A percentile compares a stretch with the other conserved stretches of the same genome.
phyloP scores from a whole-genome alignment of 2,329 filamentous ascomycete genomes.

The Zarea fungicola region DNA sequence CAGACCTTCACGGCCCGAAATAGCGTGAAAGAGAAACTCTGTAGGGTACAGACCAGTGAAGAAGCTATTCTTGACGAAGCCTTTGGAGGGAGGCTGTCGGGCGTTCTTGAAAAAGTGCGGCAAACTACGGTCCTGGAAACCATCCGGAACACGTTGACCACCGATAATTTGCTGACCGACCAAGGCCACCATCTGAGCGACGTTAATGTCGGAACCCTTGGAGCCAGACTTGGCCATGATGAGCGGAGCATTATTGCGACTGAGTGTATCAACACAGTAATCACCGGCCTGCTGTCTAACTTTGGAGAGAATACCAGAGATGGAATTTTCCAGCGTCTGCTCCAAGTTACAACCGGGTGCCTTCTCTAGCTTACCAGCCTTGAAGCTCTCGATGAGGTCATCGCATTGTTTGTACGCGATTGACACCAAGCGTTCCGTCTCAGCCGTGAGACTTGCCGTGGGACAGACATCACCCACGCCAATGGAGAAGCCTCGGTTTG shows the following conservation, averaged over 20 bases:
- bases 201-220: conserved; percentile 96
- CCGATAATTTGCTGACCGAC: conserved; percentile 98
- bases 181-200: conserved; percentile 96
- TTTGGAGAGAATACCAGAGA: conserved; percentile 86
- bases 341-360: conserved; percentile 87
- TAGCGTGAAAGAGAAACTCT: conserved; percentile 97
- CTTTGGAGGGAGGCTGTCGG: conserved; percentile 87
- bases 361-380: conserved; percentile 75
- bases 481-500: conserved; percentile 91
- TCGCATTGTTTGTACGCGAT: conserved; percentile 78
- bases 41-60: conserved; percentile 85
- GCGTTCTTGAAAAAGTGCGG: conserved; percentile 95
- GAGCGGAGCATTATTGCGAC: conserved; percentile 84
- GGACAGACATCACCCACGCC: conserved; percentile 94
- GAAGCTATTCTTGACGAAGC: conserved; percentile 96
- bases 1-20: conserved; percentile 95
- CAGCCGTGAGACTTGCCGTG: conserved; percentile 59
- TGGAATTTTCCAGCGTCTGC: conserved; percentile 81
- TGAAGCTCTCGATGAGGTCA: conserved; percentile 75
- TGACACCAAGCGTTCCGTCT: conserved; percentile 72
- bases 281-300: conserved; percentile 89
- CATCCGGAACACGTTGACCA: conserved; percentile 85
- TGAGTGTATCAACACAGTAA: conserved; percentile 84
- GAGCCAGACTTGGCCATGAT: conserved; percentile 98
- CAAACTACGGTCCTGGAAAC: conserved; percentile 90